Conservation (phyloP, 305 asterid genomes). For the Fraxinus greggii region DNA sequence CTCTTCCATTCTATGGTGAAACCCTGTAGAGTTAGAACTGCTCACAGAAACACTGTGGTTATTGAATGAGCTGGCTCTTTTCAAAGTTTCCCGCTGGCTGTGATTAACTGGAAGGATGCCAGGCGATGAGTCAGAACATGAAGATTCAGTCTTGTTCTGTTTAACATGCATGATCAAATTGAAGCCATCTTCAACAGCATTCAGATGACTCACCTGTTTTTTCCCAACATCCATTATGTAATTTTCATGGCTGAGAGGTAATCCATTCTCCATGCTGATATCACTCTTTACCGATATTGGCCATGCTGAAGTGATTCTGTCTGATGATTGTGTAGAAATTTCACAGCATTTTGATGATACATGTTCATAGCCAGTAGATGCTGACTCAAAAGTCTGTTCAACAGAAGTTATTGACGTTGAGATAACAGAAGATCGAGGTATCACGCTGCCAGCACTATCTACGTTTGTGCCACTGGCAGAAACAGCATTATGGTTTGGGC, state of each 20-base stretch:
- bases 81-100: constrained; percentile 34
- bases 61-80: constrained; percentile 33
- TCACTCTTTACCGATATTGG: constrained; percentile 40
- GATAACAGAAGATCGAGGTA: constrained; percentile 12
- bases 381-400: constrained; percentile 27
- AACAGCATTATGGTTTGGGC: constrained; percentile 15
- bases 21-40: constrained; percentile 33
- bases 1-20: constrained; percentile 33
- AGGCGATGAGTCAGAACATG: constrained; percentile 50
- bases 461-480: not conserved
- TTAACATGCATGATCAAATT: constrained; percentile 15
- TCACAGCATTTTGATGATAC: constrained; percentile 30
- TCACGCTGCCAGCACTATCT: constrained; percentile 16
- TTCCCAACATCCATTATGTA: constrained; percentile 24
- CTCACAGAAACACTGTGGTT: constrained; percentile 30
- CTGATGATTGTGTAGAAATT: constrained; percentile 33
- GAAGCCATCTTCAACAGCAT: constrained; percentile 24
- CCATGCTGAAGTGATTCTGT: constrained; percentile 17
- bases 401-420: constrained; percentile 28
- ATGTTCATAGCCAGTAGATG: constrained; percentile 26
- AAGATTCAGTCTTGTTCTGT: constrained; percentile 47
- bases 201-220: not conserved
- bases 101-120: constrained; percentile 28
- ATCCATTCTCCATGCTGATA: constrained; percentile 30
- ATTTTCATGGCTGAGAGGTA: constrained; percentile 19